These are phyloP conservation scores for Xerocomus potaroensis DNA, from an alignment of 768 basidiomycete genomes.

Conservation along the genomic window DNA sequence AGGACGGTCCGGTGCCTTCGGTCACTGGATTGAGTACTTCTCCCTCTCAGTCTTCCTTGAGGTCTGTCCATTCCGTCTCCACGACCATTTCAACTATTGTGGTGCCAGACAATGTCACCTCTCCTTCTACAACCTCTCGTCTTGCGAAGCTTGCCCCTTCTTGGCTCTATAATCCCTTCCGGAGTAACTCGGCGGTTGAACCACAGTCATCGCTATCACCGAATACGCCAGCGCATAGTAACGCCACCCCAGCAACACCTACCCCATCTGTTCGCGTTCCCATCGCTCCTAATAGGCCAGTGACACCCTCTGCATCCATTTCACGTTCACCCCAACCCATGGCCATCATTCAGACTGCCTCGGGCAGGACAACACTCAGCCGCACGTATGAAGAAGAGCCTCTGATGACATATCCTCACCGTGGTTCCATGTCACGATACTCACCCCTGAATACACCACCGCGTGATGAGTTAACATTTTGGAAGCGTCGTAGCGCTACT, in stretches of 20 bases:
- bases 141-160: slow-evolving; percentile 62
- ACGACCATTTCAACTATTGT: slow-evolving; percentile 32
- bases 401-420: slow-evolving; percentile 36
- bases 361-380: slow-evolving; percentile 43
- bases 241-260: slow-evolving; percentile 16
- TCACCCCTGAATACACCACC: slow-evolving; percentile 71
- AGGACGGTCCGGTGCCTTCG: slow-evolving; percentile 30
- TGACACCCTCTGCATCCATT: slow-evolving; percentile 28
- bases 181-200: slow-evolving; percentile 53
- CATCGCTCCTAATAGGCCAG: slow-evolving; percentile 28
- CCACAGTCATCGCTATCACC: slow-evolving; percentile 51
- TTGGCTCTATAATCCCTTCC: slow-evolving; percentile 79
- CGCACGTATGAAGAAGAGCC: slow-evolving; percentile 60
- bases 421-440: slow-evolving; percentile 46
- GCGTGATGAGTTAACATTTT: slow-evolving; percentile 53
- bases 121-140: slow-evolving; percentile 32
- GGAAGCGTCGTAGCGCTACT: slow-evolving; percentile 50
- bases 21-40: slow-evolving; percentile 50
- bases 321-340: slow-evolving; percentile 41
- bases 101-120: slow-evolving; percentile 12
- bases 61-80: slow-evolving; percentile 45
- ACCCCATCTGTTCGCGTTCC: slow-evolving; percentile 29
- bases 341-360: slow-evolving; percentile 36
- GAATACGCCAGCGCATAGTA: slow-evolving; percentile 42
- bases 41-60: slow-evolving; percentile 63